Evolutionary conservation across 2,329 filamentous ascomycete genomes (phyloP).

Genomic region (Penicillium sp.): DNA sequence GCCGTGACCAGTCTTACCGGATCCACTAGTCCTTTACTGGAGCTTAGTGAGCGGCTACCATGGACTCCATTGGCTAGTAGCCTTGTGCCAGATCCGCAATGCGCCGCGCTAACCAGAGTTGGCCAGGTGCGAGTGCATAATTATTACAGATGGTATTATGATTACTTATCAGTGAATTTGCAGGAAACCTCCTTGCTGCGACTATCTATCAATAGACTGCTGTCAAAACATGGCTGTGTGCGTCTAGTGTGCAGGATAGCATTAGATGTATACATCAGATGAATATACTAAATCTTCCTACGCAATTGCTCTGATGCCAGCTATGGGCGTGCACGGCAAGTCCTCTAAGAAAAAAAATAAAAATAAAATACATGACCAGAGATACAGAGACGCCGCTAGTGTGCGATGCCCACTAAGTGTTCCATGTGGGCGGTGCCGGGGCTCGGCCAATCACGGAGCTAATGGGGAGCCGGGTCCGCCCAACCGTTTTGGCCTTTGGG

Average conservation of each 20-base stretch:
- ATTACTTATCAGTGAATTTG: background rate
- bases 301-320: background rate
- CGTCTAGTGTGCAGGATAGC: background rate
- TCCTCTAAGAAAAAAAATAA: background rate
- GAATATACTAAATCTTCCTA: background rate
- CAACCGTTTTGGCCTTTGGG: slow-evolving; percentile 37
- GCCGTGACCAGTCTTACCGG: background rate
- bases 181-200: background rate
- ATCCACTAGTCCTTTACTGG: background rate
- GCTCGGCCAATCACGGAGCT: slow-evolving; percentile 7
- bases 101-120: background rate
- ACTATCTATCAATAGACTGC: background rate
- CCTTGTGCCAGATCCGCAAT: background rate
- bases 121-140: background rate
- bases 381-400: background rate
- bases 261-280: background rate
- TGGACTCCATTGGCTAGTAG: background rate
- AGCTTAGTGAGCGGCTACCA: background rate
- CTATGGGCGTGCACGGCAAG: no score
- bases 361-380: background rate
- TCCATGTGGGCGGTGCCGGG: slow-evolving; percentile 12
- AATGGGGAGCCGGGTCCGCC: slow-evolving; percentile 22
- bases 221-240: background rate
- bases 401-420: background rate
- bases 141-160: background rate